These are phyloP conservation scores for Vitis hybrid DNA, from an alignment of 177 flowering plant genomes.

Conservation along the genomic window DNA sequence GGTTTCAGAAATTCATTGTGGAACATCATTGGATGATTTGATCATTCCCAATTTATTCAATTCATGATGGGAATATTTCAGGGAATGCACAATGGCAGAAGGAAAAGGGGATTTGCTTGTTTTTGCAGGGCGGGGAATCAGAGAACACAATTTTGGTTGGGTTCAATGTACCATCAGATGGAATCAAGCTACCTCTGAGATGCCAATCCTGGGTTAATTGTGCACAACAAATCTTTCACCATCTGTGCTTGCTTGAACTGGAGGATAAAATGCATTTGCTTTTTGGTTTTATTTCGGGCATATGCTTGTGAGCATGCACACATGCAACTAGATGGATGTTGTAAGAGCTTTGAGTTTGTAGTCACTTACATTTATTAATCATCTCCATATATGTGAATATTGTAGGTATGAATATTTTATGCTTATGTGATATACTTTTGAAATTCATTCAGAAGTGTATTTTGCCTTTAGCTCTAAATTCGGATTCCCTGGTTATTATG, in stretches of 20 bases:
- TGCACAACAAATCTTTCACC: constrained; percentile 8
- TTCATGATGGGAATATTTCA: constrained; percentile 18
- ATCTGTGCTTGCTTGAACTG: constrained; percentile 26
- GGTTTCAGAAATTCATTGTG: not conserved
- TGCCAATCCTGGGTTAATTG: constrained; percentile 10
- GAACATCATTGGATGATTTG: not conserved
- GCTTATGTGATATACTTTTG: constrained; percentile 20
- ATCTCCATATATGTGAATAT: constrained; percentile 40
- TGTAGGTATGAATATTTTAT: constrained; percentile 25
- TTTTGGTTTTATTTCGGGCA: constrained; percentile 34
- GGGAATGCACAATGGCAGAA: constrained; percentile 13
- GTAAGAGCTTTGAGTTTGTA: constrained; percentile 31
- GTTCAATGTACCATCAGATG: constrained; percentile 4
- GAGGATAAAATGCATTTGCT: constrained; percentile 31
- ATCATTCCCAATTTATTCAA: not conserved
- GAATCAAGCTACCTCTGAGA: constrained; percentile 12
- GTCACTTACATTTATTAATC: constrained; percentile 17
- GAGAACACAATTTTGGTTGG: constrained; percentile 17
- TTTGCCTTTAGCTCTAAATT: not conserved
- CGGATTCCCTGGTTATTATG: not conserved
- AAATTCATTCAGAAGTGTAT: constrained; percentile 14
- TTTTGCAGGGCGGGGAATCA: constrained; percentile 7
- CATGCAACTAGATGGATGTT: constrained; percentile 25
- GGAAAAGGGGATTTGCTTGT: constrained; percentile 8
- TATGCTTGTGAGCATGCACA: constrained; percentile 33